These are phyloP conservation scores for Ophiocordyceps camponoti-saundersi DNA, from an alignment of 2,329 filamentous ascomycete species.

Conservation along the genomic window DNA sequence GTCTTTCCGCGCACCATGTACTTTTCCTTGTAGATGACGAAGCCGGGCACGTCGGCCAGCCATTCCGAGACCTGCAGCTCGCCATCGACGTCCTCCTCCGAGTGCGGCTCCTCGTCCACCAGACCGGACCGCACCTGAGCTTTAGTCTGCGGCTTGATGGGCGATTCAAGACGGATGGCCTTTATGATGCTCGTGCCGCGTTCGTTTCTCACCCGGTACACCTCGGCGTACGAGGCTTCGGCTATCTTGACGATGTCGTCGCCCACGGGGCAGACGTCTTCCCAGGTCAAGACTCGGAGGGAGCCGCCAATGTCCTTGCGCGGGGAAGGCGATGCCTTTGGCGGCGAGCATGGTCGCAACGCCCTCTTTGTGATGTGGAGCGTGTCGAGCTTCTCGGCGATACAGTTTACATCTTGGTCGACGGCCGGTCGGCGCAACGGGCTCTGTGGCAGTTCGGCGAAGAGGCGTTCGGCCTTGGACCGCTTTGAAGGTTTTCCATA, in stretches of 20 bases:
- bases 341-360: background rate
- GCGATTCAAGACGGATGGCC: conserved; percentile 40
- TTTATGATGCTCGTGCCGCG: conserved; percentile 49
- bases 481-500: conserved; percentile 34
- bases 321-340: background rate
- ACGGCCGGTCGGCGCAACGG: conserved; percentile 18
- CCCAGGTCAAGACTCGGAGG: conserved; percentile 34
- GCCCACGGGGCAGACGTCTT: conserved; percentile 35
- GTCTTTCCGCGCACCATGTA: conserved; percentile 41
- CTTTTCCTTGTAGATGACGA: conserved; percentile 48
- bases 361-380: conserved; percentile 8
- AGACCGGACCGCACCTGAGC: conserved; percentile 34
- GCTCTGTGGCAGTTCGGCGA: conserved; percentile 33
- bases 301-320: background rate
- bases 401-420: conserved; percentile 12
- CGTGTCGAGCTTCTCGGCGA: conserved; percentile 17
- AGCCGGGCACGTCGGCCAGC: conserved; percentile 46
- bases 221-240: conserved; percentile 49
- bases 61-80: conserved; percentile 47
- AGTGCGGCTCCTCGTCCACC: conserved; percentile 41
- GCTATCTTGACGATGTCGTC: conserved; percentile 45
- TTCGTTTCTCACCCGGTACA: conserved; percentile 43
- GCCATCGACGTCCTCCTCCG: conserved; percentile 34
- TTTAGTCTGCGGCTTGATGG: conserved; percentile 40
- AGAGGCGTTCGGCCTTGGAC: conserved; percentile 28